Evolutionary conservation across 2,329 filamentous ascomycete genomes (phyloP).

Genomic region (Lachnellula suecica): DNA sequence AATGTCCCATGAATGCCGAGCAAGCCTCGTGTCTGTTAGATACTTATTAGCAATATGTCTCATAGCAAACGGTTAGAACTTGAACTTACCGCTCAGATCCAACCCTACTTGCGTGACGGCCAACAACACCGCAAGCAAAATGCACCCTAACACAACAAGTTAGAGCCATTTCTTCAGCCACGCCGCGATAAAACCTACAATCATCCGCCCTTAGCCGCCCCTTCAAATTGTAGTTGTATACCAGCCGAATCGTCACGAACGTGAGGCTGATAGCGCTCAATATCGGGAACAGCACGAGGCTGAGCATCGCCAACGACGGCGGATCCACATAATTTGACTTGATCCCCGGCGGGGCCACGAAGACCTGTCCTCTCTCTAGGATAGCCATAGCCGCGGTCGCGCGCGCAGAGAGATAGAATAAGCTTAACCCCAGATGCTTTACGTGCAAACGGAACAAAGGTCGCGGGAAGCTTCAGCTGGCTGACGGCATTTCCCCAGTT

Average conservation of each 20-base stretch:
- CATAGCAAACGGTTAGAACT: no score
- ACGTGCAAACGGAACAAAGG: no score
- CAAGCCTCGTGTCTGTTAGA: slow-evolving; percentile 5
- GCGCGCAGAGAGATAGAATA: no score
- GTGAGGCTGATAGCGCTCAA: slow-evolving; percentile 1
- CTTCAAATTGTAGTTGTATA: neutral
- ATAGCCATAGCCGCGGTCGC: no score
- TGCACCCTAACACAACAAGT: neutral
- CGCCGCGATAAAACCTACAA: neutral
- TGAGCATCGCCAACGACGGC: slow-evolving; percentile 2
- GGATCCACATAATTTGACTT: slow-evolving; percentile 1
- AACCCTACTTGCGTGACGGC: slow-evolving; percentile 1
- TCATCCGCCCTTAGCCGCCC: slow-evolving; percentile 5
- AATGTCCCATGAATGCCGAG: slow-evolving; percentile 9
- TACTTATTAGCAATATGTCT: no score
- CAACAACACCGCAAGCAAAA: slow-evolving; percentile 1
- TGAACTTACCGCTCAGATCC: neutral
- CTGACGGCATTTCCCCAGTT: no score
- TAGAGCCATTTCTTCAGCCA: neutral
- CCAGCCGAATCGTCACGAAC: slow-evolving; percentile 1
- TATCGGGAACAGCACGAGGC: slow-evolving; percentile 3
- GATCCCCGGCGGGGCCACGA: neutral
- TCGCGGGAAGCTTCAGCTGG: no score
- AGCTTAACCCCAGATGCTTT: no score
- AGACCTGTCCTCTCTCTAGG: neutral